A percentile compares a stretch with the other conserved stretches of the same genome.
Conservation (phyloP, 2,329 filamentous ascomycete genomes). For the Phyllosticta paracitricarpa region DNA sequence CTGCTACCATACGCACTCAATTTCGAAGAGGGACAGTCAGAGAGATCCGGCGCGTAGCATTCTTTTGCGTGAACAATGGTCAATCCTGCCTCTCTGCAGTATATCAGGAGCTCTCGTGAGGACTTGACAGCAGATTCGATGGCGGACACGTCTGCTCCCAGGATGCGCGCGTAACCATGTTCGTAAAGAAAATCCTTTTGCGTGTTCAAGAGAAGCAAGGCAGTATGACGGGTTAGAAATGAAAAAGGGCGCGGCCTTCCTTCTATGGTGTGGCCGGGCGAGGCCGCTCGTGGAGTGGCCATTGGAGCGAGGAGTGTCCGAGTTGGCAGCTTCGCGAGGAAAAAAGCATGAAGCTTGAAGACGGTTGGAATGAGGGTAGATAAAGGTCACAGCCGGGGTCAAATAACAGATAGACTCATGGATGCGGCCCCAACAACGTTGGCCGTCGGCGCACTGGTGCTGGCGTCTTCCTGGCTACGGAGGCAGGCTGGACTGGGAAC, state of each 20-base stretch:
- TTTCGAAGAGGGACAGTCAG: constrained; percentile 44
- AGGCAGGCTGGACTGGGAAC: neutral
- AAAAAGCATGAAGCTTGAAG: neutral
- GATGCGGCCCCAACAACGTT: constrained; percentile 2
- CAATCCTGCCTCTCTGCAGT: constrained; percentile 34
- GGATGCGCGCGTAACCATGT: constrained; percentile 43
- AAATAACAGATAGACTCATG: neutral
- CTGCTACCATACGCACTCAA: constrained; percentile 11
- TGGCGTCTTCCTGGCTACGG: neutral
- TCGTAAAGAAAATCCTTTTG: constrained; percentile 42
- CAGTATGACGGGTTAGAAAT: constrained; percentile 38
- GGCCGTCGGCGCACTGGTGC: constrained; percentile 2
- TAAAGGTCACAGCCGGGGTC: neutral
- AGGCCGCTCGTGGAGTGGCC: neutral
- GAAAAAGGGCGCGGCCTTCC: constrained; percentile 39
- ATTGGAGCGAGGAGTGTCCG: neutral
- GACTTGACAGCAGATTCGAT: constrained; percentile 31
- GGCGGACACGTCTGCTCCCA: constrained; percentile 34
- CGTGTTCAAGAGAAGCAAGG: constrained; percentile 44
- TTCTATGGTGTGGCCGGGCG: constrained; percentile 14
- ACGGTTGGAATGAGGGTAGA: neutral
- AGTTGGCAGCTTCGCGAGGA: neutral
- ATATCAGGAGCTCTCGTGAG: constrained; percentile 33
- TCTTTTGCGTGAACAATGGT: constrained; percentile 41
- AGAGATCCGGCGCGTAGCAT: constrained; percentile 41